Evolutionary conservation across 2,329 filamentous ascomycete genomes (phyloP).

Genomic region (Pezicula rhizophila): DNA sequence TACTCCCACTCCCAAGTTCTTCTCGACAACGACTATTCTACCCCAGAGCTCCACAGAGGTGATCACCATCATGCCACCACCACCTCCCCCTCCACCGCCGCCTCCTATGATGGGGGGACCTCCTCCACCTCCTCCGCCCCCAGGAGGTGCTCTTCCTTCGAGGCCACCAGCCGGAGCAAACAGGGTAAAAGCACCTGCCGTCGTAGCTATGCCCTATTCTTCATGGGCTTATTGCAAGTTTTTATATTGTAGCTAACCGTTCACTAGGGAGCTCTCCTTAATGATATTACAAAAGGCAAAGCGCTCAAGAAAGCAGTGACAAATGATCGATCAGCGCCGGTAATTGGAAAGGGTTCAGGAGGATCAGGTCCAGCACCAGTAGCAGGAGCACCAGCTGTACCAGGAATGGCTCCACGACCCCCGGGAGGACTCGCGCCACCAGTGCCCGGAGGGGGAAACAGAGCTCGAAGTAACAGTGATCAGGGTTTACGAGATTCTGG

Average conservation of each 20-base stretch:
- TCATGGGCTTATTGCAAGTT: conserved; percentile 15
- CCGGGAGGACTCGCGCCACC: conserved; percentile 67
- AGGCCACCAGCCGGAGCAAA: conserved; percentile 51
- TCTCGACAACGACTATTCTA: not conserved
- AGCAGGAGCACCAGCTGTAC: conserved; percentile 77
- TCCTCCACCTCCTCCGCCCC: conserved; percentile 63
- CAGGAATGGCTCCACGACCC: conserved; percentile 48
- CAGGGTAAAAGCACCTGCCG: conserved; percentile 48
- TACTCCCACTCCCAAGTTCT: too few species aligned
- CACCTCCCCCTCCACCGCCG: conserved; percentile 67
- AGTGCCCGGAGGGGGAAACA: conserved; percentile 55
- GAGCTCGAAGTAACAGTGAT: conserved; percentile 82
- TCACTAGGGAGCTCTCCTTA: conserved; percentile 71
- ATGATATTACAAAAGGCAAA: conserved; percentile 79
- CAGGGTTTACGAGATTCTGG: conserved; percentile 43
- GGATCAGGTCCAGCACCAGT: conserved; percentile 54
- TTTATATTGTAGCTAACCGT: conserved; percentile 18
- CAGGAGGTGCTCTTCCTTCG: conserved; percentile 47
- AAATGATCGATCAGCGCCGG: conserved; percentile 85
- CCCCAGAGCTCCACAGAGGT: not conserved
- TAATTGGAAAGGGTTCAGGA: conserved; percentile 51
- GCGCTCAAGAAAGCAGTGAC: conserved; percentile 79
- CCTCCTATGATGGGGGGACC: conserved; percentile 45
- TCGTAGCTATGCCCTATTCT: conserved; percentile 15
- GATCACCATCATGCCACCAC: conserved; percentile 42